Evolutionary conservation across 2,329 filamentous ascomycete species (phyloP).

Genomic region (Penicillium sp.): DNA sequence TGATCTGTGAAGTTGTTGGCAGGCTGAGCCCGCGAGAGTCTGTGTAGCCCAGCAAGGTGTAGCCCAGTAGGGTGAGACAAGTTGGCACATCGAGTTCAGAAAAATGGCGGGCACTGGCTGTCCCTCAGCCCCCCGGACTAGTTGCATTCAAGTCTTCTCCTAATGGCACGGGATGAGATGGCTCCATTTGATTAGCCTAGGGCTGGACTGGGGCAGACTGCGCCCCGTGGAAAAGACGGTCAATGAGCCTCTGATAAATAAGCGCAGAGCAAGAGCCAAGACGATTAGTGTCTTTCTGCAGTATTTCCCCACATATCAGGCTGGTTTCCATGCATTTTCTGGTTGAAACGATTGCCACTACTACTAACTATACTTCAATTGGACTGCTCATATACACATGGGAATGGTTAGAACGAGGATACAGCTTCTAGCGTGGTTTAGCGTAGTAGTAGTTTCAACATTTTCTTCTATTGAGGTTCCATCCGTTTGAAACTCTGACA

Average conservation of each 20-base stretch:
- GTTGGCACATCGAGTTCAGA: not conserved
- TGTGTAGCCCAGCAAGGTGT: not conserved
- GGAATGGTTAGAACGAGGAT: too few relatives aligned
- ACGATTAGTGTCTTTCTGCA: not conserved
- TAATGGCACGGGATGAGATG: not conserved
- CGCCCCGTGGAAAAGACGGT: not conserved
- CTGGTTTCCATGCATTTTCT: not conserved
- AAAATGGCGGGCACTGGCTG: not conserved
- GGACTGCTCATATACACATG: too few relatives aligned
- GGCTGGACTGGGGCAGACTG: not conserved
- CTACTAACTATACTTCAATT: not conserved
- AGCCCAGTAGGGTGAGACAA: not conserved
- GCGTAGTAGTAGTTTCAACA: too few relatives aligned
- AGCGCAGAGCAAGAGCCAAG: not conserved
- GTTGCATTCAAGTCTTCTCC: not conserved
- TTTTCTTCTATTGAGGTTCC: too few relatives aligned
- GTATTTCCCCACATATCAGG: not conserved
- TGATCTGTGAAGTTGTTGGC: not conserved
- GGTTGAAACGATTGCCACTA: not conserved
- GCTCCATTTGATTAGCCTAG: constrained; percentile 3
- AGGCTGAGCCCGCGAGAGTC: not conserved
- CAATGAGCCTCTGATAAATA: not conserved
- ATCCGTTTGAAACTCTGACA: too few relatives aligned
- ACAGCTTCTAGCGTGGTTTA: too few relatives aligned
- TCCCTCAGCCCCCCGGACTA: not conserved